A percentile compares a stretch with the other conserved stretches of the same genome.
These are phyloP conservation scores for Halophytophthora polymorphica DNA, from an alignment of 352 stramenopile genomes.

Conservation along the genomic window DNA sequence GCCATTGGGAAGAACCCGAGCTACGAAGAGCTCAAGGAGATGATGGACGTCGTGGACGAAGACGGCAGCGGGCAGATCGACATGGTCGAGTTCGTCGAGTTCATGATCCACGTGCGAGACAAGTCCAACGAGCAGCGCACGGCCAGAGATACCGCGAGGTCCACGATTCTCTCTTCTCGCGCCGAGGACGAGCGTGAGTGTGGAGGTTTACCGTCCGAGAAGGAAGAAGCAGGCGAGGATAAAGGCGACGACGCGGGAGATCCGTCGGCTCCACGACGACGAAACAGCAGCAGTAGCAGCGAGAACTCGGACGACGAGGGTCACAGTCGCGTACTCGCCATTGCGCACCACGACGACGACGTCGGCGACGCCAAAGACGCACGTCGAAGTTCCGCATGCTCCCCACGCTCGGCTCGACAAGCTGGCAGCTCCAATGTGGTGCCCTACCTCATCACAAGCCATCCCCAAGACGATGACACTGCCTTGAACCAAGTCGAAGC, in stretches of 20 bases:
- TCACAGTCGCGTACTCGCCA: constrained; percentile 15
- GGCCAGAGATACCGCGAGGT: constrained; percentile 17
- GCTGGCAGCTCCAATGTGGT: constrained; percentile 12
- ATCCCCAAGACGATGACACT: constrained; percentile 5
- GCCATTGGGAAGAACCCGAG: constrained; percentile 78
- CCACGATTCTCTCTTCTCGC: constrained; percentile 4
- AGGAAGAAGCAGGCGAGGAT: neutral
- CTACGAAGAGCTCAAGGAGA: constrained; percentile 81
- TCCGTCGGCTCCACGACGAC: neutral
- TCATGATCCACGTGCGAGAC: constrained; percentile 79
- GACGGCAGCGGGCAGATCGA: constrained; percentile 84
- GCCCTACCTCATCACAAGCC: constrained; percentile 23
- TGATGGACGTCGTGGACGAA: constrained; percentile 86
- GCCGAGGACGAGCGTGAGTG: neutral
- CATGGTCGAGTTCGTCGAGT: constrained; percentile 85
- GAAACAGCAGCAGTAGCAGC: neutral
- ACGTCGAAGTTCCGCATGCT: constrained; percentile 5
- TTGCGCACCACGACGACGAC: constrained; percentile 1
- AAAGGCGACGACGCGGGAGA: too few relatives aligned
- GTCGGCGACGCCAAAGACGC: constrained; percentile 5
- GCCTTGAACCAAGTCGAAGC: constrained; percentile 1
- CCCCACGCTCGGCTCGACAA: constrained; percentile 10
- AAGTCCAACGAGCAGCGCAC: constrained; percentile 57
- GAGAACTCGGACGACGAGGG: constrained; percentile 3
- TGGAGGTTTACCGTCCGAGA: neutral